phyloP scores from a whole-genome alignment of 1,284 basidiomycete genomes.

The Malassezia furfur region DNA sequence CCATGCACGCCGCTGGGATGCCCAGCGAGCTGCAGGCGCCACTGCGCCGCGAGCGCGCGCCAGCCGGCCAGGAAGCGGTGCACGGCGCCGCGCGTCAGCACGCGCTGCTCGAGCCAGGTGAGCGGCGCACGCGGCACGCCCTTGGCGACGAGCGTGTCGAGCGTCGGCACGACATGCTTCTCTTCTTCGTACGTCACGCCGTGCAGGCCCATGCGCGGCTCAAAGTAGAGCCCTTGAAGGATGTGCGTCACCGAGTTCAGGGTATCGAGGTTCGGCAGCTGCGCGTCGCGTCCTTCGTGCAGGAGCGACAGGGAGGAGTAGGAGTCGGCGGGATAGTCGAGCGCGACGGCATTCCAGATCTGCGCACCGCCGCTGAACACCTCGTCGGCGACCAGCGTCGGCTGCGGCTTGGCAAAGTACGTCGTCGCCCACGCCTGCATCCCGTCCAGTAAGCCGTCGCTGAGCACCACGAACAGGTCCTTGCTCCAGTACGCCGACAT shows the following conservation, averaged over 20 bases:
- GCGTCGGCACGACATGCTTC: neutral
- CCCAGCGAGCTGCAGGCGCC: constrained; percentile 55
- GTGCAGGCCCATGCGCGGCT: constrained; percentile 3
- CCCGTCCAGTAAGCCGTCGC: constrained; percentile 78
- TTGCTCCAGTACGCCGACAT: constrained; percentile 32
- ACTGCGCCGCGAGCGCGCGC: constrained; percentile 32
- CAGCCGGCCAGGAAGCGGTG: constrained; percentile 5
- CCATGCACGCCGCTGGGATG: constrained; percentile 29
- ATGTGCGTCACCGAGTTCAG: constrained; percentile 73
- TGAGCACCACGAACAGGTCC: constrained; percentile 80
- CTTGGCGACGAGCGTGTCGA: neutral
- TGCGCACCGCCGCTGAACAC: constrained; percentile 49
- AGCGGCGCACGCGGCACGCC: constrained; percentile 2
- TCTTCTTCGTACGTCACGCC: constrained; percentile 5
- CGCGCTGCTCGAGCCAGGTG: constrained; percentile 2
- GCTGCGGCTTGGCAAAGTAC: constrained; percentile 58
- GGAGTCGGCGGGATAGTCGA: constrained; percentile 93
- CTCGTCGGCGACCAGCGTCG: constrained; percentile 61
- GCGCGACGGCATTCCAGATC: constrained; percentile 77
- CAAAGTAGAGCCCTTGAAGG: constrained; percentile 57
- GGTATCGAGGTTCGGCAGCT: constrained; percentile 89
- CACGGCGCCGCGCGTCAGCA: constrained; percentile 3
- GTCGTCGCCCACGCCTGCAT: constrained; percentile 80
- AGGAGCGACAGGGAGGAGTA: constrained; percentile 86
- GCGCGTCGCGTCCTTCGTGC: constrained; percentile 88